These are phyloP conservation scores for Ceratocystis diversiconidia DNA, from an alignment of 2,329 filamentous ascomycete genomes.

Conservation along the genomic window DNA sequence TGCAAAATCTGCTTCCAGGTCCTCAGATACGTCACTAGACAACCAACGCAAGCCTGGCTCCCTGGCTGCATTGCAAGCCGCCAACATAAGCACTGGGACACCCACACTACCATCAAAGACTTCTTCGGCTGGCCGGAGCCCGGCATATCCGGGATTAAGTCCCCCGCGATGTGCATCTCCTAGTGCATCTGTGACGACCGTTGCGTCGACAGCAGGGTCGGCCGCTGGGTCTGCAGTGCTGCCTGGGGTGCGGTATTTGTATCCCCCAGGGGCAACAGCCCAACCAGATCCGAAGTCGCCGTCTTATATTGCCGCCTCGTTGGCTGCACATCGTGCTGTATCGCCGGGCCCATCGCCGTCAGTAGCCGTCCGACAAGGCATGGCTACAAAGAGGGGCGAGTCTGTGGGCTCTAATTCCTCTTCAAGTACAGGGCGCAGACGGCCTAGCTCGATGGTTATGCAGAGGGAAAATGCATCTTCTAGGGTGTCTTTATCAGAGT, in stretches of 20 bases:
- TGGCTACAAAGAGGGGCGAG: neutral
- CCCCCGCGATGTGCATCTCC: neutral
- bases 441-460: slow-evolving; percentile 23
- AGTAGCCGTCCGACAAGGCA: neutral
- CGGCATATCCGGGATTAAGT: neutral
- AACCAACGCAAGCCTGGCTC: neutral
- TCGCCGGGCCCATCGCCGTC: slow-evolving; percentile 6
- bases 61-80: slow-evolving; percentile 10
- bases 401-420: slow-evolving; percentile 20
- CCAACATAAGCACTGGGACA: neutral
- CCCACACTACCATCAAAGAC: neutral
- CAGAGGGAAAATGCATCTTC: neutral
- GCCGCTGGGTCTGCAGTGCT: neutral
- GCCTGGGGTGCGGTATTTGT: slow-evolving; percentile 7
- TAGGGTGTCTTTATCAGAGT: neutral
- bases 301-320: slow-evolving; percentile 36
- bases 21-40: neutral
- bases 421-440: slow-evolving; percentile 21
- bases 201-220: neutral
- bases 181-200: slow-evolving; percentile 4
- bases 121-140: neutral
- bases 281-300: slow-evolving; percentile 6
- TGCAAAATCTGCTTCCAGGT: neutral
- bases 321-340: slow-evolving; percentile 30
- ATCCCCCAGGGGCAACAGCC: slow-evolving; percentile 4